Evolutionary conservation across 2,329 filamentous ascomycete species (phyloP).

Genomic region (Thielaviopsis punctulata): DNA sequence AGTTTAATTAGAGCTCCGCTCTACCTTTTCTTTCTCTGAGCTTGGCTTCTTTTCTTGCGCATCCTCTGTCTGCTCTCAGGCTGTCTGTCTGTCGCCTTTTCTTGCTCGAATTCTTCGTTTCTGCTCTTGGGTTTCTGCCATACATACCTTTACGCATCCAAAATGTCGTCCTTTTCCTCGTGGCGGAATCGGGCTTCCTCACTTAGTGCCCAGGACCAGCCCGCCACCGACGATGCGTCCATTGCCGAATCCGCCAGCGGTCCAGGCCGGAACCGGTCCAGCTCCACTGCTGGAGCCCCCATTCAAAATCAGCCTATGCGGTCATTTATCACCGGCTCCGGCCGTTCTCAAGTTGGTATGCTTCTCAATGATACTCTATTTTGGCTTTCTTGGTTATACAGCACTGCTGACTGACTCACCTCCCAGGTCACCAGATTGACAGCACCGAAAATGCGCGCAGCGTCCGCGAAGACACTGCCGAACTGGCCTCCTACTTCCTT

Average conservation of each 20-base stretch:
- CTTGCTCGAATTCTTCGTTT: neutral
- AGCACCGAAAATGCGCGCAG: conserved; percentile 58
- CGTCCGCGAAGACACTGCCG: conserved; percentile 73
- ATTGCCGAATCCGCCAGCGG: neutral
- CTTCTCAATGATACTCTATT: conserved; percentile 7
- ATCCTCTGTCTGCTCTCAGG: too few species aligned
- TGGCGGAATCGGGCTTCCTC: conserved; percentile 25
- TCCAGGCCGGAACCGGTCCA: conserved; percentile 15
- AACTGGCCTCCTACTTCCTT: conserved; percentile 68
- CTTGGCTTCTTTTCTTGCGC: neutral
- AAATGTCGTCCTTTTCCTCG: conserved; percentile 23
- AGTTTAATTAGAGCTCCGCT: too few species aligned
- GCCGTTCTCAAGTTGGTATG: conserved; percentile 41
- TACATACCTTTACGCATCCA: neutral
- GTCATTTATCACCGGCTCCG: conserved; percentile 52
- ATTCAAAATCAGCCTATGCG: conserved; percentile 36
- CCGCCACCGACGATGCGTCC: conserved; percentile 15
- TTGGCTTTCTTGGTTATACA: neutral
- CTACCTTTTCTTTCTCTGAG: neutral
- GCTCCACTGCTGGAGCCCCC: conserved; percentile 21
- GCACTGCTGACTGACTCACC: neutral
- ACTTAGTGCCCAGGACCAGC: conserved; percentile 13
- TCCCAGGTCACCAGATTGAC: conserved; percentile 32
- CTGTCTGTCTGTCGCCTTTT: neutral
- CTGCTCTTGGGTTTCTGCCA: neutral